Evolutionary conservation across 371 early-diverging fungal species (phyloP).

Genomic region (Blakeslea trispora): DNA sequence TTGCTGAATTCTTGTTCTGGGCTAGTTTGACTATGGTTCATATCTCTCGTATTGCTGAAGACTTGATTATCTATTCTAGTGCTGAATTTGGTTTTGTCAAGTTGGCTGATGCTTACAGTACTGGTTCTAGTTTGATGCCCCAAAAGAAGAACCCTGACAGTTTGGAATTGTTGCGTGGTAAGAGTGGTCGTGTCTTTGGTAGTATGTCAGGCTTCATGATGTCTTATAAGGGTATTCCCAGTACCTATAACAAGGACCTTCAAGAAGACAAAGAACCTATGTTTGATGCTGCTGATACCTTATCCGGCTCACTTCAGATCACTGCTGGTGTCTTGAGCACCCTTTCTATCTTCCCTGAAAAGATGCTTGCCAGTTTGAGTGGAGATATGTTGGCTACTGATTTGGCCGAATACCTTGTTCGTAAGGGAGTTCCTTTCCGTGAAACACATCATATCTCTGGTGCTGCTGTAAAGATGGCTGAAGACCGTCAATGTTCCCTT

Average conservation of each 20-base stretch:
- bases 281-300: conserved; percentile 92
- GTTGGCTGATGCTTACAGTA: conserved; percentile 94
- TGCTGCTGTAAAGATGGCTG: conserved; percentile 91
- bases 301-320: conserved; percentile 88
- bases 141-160: conserved; percentile 99
- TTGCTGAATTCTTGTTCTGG: conserved; percentile 95
- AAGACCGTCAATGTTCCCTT: conserved; percentile 75
- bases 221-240: conserved; percentile 95
- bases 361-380: conserved; percentile 77
- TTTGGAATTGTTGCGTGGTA: conserved; percentile 94
- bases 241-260: conserved; percentile 98
- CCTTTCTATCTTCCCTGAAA: conserved; percentile 74
- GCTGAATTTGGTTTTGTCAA: conserved; percentile 93
- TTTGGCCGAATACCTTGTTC: conserved; percentile 95
- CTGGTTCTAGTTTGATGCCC: conserved; percentile 98
- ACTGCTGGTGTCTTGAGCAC: conserved; percentile 89
- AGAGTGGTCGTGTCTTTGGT: conserved; percentile 95
- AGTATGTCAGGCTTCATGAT: conserved; percentile 94
- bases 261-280: conserved; percentile 99
- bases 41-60: conserved; percentile 91
- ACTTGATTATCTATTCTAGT: conserved; percentile 90
- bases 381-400: conserved; percentile 97
- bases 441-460: conserved; percentile 98
- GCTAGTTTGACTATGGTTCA: conserved; percentile 87
- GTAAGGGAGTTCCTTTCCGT: conserved; percentile 95